Conservation (phyloP, 2,329 filamentous ascomycete genomes). For the Rhynchosporium secalis region DNA sequence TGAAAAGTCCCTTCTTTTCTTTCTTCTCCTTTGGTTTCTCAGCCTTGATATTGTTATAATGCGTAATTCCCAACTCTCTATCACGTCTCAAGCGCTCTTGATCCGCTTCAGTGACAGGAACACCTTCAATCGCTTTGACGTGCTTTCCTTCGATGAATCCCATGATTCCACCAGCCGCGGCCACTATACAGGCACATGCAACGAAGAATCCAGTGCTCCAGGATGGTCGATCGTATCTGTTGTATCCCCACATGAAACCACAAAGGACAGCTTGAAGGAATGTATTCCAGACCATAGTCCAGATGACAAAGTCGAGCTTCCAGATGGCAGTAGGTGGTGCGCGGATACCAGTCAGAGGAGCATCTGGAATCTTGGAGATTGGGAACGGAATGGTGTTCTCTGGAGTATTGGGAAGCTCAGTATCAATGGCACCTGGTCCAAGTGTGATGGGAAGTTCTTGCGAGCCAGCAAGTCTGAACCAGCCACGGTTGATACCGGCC, state of each 20-base stretch:
- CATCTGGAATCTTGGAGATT: conserved; percentile 58
- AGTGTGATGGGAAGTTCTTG: conserved; percentile 55
- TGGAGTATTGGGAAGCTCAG: conserved; percentile 42
- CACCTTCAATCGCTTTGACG: conserved; percentile 71
- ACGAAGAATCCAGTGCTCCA: conserved; percentile 83
- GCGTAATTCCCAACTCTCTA: conserved; percentile 55
- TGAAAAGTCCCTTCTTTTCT: conserved; percentile 30
- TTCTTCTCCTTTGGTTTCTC: conserved; percentile 50
- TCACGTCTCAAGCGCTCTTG: conserved; percentile 52
- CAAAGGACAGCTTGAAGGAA: conserved; percentile 72
- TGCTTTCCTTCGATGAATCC: conserved; percentile 71
- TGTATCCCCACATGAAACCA: conserved; percentile 81
- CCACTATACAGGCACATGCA: conserved; percentile 68
- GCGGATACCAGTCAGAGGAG: conserved; percentile 70
- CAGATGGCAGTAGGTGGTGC: conserved; percentile 67
- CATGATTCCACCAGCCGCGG: conserved; percentile 66
- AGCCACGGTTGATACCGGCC: conserved; percentile 71
- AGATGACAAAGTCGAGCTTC: conserved; percentile 80
- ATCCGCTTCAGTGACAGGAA: conserved; percentile 60
- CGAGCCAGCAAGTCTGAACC: conserved; percentile 73
- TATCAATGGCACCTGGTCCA: conserved; percentile 53
- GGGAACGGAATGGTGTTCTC: conserved; percentile 62
- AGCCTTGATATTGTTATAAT: conserved; percentile 58
- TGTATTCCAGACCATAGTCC: conserved; percentile 77
- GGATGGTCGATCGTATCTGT: conserved; percentile 69